Percentiles rank a stretch among this genome's conserved stretches.
Evolutionary conservation across 345 rosid genomes (phyloP).

Genomic region (Excoecaria cochinchinensis): DNA sequence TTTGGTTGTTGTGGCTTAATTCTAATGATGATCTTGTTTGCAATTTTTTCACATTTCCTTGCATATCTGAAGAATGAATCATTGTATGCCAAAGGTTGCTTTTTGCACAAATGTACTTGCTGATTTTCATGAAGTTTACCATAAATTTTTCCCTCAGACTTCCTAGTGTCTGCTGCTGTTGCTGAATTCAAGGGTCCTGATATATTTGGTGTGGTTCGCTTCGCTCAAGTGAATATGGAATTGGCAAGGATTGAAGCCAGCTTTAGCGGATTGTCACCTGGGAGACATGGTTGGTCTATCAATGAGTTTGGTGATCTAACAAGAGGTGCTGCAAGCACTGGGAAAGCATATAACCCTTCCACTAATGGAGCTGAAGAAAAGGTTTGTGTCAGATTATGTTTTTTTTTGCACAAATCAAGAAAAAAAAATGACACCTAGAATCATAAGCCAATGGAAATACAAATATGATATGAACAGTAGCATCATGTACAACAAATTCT

Average conservation of each 20-base stretch:
- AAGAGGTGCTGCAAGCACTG: constrained; percentile 83
- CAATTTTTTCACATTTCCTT: not conserved
- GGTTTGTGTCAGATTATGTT: constrained; percentile 39
- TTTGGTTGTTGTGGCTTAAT: not conserved
- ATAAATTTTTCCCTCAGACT: constrained; percentile 46
- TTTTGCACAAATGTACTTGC: not conserved
- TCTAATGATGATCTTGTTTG: not conserved
- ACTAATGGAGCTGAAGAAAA: constrained; percentile 38
- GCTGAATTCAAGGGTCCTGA: constrained; percentile 92
- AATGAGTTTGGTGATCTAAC: constrained; percentile 95
- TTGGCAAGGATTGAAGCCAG: constrained; percentile 82
- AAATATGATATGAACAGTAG: no score
- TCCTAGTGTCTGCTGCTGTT: constrained; percentile 86
- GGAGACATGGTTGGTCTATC: constrained; percentile 83
- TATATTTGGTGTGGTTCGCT: constrained; percentile 81
- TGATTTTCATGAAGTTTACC: constrained; percentile 8
- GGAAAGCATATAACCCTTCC: constrained; percentile 60
- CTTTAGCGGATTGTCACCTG: constrained; percentile 77
- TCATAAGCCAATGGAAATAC: no score
- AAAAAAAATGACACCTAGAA: no score
- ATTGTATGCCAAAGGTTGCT: no score
- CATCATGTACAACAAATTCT: no score
- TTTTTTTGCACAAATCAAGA: not conserved
- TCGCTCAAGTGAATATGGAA: constrained; percentile 91
- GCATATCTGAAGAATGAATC: not conserved